These are phyloP conservation scores for Hymenoscyphus infarciens DNA, from an alignment of 2,329 filamentous ascomycete species.

Conservation along the genomic window DNA sequence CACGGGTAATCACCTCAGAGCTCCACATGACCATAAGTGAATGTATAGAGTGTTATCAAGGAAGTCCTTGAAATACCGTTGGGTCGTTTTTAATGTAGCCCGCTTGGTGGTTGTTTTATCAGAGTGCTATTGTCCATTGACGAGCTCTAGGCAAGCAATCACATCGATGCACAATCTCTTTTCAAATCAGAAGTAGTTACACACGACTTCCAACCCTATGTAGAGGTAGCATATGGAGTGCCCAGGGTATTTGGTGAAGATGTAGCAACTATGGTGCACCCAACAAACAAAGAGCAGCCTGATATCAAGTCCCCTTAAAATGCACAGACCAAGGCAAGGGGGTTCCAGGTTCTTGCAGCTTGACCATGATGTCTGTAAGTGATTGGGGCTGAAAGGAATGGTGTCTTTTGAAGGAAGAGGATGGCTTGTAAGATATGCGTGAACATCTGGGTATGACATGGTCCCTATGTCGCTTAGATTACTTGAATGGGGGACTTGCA, in stretches of 20 bases:
- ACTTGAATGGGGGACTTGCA: constrained; percentile 15
- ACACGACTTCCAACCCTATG: background rate
- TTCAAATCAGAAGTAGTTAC: background rate
- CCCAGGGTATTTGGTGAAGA: background rate
- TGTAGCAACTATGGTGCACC: background rate
- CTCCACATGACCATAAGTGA: no score
- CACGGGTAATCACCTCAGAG: no score
- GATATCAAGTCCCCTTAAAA: background rate
- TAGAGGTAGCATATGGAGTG: background rate
- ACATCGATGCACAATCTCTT: background rate
- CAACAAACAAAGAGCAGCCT: background rate
- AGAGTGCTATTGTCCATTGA: background rate
- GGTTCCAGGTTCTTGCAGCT: background rate
- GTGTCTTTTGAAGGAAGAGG: background rate
- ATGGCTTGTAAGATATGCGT: constrained; percentile 1
- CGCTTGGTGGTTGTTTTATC: no score
- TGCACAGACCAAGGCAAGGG: background rate
- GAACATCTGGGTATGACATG: constrained; percentile 16
- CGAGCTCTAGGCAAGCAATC: background rate
- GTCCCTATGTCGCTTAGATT: constrained; percentile 24
- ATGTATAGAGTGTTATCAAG: no score
- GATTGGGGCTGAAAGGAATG: background rate
- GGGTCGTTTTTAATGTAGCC: no score
- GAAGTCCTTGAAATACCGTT: no score
- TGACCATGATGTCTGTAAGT: background rate